Base-by-base conservation (phyloP, 257 asterid species). In the Solanum pennellii region DNA sequence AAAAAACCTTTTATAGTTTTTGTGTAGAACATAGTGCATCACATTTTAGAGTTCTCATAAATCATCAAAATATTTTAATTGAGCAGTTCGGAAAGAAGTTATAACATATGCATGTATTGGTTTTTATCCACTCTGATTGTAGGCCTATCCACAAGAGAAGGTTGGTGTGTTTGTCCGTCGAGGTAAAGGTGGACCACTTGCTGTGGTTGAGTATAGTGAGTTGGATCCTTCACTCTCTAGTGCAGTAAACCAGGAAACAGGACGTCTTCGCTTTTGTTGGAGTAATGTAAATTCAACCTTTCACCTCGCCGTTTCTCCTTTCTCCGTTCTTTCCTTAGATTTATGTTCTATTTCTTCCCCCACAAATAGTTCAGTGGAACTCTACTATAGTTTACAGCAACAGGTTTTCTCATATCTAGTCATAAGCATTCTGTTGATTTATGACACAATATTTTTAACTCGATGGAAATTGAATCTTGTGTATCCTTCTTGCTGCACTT, bases 111-210 rank as follows among this genome's bases (percentile, higher is more conserved):
- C 71, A 12, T 82, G 41, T 29, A 52, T 29, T 49, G 85, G 49
- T 82, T 29, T 82, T 49, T 82, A 52, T 82, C 45, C 85, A 16
- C 56, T 84, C 83, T 56, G 39, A 27, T 41, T 91, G 65, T 90
- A 96, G 98, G 98, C 96, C n/a, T 94, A 97, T 91, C 98, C 99
- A 87, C 98, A 97, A 92, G 99, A 97, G 91, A 94, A 95, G 90
- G 99, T 97, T 89, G 99, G 99, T 82, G 98, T 97, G 41, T 97
- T 97, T 93, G 99, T 94, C 84, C 95, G 93, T 80, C 92, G 95
- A 90, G 98, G 99, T 72, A 95, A 94, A 94, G 97, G 94, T 84
- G 98, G 99, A 76, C 99, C 99, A 25, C 90, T 94, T 84, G 92
- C 98, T 31, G 99, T 97, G 91, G 98, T 95, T 88, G 99, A 97